Evolutionary conservation across 2,329 filamentous ascomycete species (phyloP), one percentile per base, ranked within the genome.

Genomic region (Fusarium buxicola): DNA sequence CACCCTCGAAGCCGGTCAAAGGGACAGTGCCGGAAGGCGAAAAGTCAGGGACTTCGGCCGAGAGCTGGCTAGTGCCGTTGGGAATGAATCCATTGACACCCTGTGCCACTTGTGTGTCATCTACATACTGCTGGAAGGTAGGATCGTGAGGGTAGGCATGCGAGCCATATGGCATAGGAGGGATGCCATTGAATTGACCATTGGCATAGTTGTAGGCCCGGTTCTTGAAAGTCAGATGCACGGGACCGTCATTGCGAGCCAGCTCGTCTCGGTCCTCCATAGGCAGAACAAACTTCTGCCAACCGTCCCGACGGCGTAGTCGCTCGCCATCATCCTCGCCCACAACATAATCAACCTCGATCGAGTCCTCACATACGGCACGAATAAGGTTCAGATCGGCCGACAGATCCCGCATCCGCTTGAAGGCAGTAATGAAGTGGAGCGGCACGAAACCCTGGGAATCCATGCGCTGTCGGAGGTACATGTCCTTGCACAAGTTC

Each of bases 401-500:
- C 9, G 74, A 76, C 30, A 77, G 69, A 30, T 75, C 73, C 31
- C 72, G 74, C 56, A 79, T 89, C 57, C 95, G 89, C 76, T 92
- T 92, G 82, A 99, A 99, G n/a, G 83, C 84, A 18, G 90, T 86
- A 68, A 99, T 89, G 56, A 97, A 85, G 30, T 85, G 83, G 47
- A 99, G 80, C 46, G 87, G 88, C 12, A 97, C 94, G 72, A 94
- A 98, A 15, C 95, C 95, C 75, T 98, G 92, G 1, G 91, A 92
- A 74, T 99, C 94, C 95, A 99, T 98, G 69, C 94, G 89, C 71
- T 87, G 89, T 55, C 95, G 89, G 57, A 99, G 83, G 76, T 88
- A 98, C 72, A 92, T 84, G 72, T 99, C 95, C 78, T 97, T 97
- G 83, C 92, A 91, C 45, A 98, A 84, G 74, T 99, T 99, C 72